phyloP scores from a whole-genome alignment of 306 rosid species.

The Cucumis cinereus region DNA sequence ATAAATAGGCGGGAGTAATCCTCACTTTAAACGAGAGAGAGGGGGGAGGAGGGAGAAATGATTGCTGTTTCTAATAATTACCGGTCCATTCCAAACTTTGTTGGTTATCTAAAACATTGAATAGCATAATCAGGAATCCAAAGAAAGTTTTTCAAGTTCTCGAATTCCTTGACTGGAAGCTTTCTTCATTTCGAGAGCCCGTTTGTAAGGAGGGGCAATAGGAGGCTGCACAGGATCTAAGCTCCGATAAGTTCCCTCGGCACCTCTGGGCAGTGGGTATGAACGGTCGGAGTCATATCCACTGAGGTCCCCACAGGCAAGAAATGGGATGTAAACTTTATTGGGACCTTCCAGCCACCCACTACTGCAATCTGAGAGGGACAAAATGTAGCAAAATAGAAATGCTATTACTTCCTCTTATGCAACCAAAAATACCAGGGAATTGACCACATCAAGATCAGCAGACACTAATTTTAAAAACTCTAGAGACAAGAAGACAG shows the following conservation, averaged over 20 bases:
- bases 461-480: not conserved
- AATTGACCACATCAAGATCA: constrained; percentile 3
- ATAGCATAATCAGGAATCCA: constrained; percentile 41
- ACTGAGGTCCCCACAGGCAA: constrained; percentile 78
- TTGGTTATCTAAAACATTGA: constrained; percentile 2
- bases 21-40: not conserved
- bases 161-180: constrained; percentile 42
- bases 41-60: not conserved
- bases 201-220: constrained; percentile 69
- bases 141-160: constrained; percentile 51
- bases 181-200: constrained; percentile 53
- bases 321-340: constrained; percentile 87
- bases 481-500: not conserved
- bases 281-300: constrained; percentile 88
- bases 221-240: constrained; percentile 87
- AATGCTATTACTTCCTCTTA: constrained; percentile 7
- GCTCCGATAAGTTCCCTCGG: constrained; percentile 65
- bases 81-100: constrained; percentile 1
- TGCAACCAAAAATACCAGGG: constrained; percentile 3
- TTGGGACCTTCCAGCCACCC: constrained; percentile 97
- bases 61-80: not conserved
- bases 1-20: not conserved
- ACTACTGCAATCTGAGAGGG: constrained; percentile 70
- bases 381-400: not conserved
- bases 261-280: constrained; percentile 74